Percentiles rank a stretch among this genome's conserved stretches.
phyloP scores from a whole-genome alignment of 805 yeast genomes.

The Ogataea angusta region DNA sequence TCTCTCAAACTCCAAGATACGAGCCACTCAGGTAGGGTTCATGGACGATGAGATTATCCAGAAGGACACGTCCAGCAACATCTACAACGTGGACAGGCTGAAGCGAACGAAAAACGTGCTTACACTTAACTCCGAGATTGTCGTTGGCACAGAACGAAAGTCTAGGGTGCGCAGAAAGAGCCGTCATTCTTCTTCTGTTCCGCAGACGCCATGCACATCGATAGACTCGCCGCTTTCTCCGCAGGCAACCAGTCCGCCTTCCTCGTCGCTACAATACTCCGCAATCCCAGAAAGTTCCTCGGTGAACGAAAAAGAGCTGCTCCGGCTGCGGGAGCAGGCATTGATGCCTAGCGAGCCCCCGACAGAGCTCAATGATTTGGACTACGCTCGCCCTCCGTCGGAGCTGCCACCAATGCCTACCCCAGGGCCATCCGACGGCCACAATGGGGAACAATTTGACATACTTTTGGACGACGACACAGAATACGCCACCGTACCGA shows the following conservation, averaged over 20 bases:
- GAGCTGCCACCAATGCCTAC: constrained; percentile 3
- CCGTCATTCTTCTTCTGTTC: not conserved
- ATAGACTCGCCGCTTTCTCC: constrained; percentile 5
- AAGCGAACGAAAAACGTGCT: constrained; percentile 75
- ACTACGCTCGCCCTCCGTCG: constrained; percentile 14
- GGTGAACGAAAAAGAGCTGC: constrained; percentile 57
- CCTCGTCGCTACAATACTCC: constrained; percentile 9
- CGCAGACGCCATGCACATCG: constrained; percentile 5
- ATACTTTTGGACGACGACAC: constrained; percentile 7
- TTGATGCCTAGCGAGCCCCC: constrained; percentile 60
- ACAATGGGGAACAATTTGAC: not conserved
- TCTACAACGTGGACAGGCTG: constrained; percentile 76
- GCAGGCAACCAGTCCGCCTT: constrained; percentile 3
- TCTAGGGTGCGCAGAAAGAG: constrained; percentile 25
- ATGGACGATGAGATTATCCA: constrained; percentile 27
- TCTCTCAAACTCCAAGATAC: constrained; percentile 51
- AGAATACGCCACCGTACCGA: constrained; percentile 19
- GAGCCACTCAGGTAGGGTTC: constrained; percentile 14
- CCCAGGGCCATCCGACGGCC: not conserved
- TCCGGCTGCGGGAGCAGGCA: constrained; percentile 53
- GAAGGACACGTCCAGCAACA: constrained; percentile 27
- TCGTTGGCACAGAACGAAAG: constrained; percentile 74
- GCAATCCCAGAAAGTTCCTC: constrained; percentile 11
- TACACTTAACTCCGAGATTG: constrained; percentile 75
- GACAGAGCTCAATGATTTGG: constrained; percentile 1